These are phyloP conservation scores for Fusarium sp. DNA, from an alignment of 2,329 filamentous ascomycete species.

Conservation along the genomic window DNA sequence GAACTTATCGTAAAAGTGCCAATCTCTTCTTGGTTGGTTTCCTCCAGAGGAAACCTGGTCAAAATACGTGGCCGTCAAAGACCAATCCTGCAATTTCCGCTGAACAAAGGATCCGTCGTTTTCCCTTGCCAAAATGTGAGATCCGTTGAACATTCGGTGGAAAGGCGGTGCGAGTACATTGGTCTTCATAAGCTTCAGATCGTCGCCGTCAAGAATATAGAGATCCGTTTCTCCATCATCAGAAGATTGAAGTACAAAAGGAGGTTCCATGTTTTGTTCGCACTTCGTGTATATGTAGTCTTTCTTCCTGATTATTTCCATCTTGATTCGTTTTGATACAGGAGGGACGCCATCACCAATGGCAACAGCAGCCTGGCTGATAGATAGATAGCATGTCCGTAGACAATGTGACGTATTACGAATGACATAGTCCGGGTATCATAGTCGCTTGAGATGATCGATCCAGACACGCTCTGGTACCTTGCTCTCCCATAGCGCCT, in stretches of 20 bases:
- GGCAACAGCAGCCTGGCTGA: constrained; percentile 2
- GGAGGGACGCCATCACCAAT: background rate
- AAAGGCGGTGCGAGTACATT: background rate
- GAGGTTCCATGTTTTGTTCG: background rate
- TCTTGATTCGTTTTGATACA: background rate
- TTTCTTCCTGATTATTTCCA: background rate
- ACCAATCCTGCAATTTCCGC: constrained; percentile 17
- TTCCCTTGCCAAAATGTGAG: background rate
- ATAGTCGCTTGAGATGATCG: constrained; percentile 6
- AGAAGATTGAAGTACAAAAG: background rate
- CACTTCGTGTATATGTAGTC: no score
- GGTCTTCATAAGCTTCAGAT: background rate
- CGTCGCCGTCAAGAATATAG: background rate
- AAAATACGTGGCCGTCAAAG: background rate
- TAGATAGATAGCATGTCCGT: constrained; percentile 1
- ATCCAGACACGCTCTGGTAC: constrained; percentile 2
- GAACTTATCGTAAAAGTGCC: no score
- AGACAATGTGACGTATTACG: background rate
- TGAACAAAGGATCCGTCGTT: background rate
- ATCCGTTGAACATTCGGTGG: background rate
- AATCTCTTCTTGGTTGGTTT: no score
- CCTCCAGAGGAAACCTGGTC: no score
- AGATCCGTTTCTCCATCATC: no score
- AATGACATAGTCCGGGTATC: constrained; percentile 8
- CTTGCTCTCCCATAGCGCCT: constrained; percentile 5